These are phyloP conservation scores for Solanum virginianum DNA, from an alignment of 257 asterid species.

Conservation along the genomic window DNA sequence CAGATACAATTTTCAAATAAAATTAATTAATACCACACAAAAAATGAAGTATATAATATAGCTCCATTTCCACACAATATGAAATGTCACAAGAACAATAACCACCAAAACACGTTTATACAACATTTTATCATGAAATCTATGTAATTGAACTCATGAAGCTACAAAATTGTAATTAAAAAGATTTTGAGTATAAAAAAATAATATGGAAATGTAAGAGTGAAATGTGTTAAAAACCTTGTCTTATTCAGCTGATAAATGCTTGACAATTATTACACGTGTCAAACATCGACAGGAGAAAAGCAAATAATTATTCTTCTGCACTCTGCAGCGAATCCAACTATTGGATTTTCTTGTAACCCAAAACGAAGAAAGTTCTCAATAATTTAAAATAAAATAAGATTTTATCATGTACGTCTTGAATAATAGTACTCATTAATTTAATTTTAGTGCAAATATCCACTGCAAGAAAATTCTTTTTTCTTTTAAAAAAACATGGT, in stretches of 20 bases:
- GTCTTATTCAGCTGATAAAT: background rate
- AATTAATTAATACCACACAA: background rate
- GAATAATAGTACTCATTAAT: no score
- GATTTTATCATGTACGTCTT: background rate
- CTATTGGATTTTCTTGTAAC: background rate
- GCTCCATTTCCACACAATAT: no score
- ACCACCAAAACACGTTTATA: no score
- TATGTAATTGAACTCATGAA: no score
- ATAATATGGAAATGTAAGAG: background rate
- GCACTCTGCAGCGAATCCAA: background rate
- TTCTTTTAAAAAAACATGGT: background rate
- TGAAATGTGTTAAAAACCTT: background rate
- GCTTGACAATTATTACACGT: background rate
- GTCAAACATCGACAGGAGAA: background rate
- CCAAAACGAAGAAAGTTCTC: background rate
- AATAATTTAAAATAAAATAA: background rate
- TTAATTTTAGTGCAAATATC: background rate
- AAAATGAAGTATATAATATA: background rate
- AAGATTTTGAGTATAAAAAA: no score
- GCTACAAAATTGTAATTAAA: no score
- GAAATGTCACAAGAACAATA: no score
- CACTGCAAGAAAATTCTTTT: background rate
- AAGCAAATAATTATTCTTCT: background rate
- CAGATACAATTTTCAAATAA: no score
- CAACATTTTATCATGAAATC: no score